Conservation (phyloP, 345 rosid species). For the Xanthoceras sorbifolium region DNA sequence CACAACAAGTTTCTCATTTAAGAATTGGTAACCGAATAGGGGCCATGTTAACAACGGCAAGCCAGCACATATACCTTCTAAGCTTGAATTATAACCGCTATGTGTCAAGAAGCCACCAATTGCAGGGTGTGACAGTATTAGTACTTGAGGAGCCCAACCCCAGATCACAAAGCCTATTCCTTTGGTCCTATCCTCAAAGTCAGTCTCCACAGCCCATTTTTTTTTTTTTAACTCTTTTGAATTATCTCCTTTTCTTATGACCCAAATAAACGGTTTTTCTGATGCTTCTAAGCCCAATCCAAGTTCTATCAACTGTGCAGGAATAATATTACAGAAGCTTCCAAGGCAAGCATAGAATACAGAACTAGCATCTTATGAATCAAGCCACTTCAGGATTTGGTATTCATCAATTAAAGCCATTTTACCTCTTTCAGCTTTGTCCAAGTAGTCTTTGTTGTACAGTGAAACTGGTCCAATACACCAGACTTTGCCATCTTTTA, state of each 20-base stretch:
- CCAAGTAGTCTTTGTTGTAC: constrained; percentile 17
- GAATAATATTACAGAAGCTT: constrained; percentile 18
- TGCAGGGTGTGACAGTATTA: constrained; percentile 15
- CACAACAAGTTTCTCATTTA: neutral
- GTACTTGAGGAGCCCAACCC: constrained; percentile 23
- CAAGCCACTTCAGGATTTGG: constrained; percentile 32
- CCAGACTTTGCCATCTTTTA: constrained; percentile 21
- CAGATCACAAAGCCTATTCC: neutral
- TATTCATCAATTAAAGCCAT: constrained; percentile 21
- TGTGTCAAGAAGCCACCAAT: constrained; percentile 20
- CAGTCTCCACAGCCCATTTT: neutral
- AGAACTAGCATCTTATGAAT: constrained; percentile 5
- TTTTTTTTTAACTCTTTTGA: neutral
- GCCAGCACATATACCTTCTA: neutral
- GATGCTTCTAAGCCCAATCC: constrained; percentile 24
- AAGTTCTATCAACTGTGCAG: constrained; percentile 18
- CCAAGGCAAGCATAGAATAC: constrained; percentile 21
- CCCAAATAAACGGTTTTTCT: constrained; percentile 8
- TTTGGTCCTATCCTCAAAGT: constrained; percentile 8
- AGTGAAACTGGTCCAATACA: constrained; percentile 38
- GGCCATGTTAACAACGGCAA: constrained; percentile 8
- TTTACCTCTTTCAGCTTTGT: constrained; percentile 33
- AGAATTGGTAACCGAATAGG: neutral
- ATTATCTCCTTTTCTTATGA: neutral
- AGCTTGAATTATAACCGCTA: constrained; percentile 12